These are phyloP conservation scores for Beauveria asiatica DNA, from an alignment of 2,329 filamentous ascomycete genomes.

Conservation along the genomic window DNA sequence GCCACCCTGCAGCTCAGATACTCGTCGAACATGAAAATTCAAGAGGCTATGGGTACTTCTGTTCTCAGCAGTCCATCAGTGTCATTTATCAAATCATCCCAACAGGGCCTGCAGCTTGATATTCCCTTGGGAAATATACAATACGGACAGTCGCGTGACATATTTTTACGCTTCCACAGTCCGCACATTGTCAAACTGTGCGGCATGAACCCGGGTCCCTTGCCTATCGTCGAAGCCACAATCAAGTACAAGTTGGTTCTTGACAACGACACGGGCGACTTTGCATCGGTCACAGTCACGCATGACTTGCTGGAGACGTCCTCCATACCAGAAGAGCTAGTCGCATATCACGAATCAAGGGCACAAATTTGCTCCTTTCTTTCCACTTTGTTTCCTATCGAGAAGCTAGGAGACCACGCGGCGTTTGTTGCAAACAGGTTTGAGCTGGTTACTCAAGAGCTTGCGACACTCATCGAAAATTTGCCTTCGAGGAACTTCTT, in stretches of 20 bases:
- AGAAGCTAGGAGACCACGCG: slow-evolving; percentile 28
- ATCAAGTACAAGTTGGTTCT: slow-evolving; percentile 17
- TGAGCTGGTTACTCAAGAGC: slow-evolving; percentile 13
- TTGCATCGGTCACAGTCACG: background rate
- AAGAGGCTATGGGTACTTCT: slow-evolving; percentile 30
- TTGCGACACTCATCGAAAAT: slow-evolving; percentile 23
- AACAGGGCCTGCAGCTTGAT: slow-evolving; percentile 21
- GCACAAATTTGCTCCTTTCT: slow-evolving; percentile 42
- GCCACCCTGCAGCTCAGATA: slow-evolving; percentile 36
- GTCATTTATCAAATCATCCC: slow-evolving; percentile 1
- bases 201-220: background rate
- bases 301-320: background rate
- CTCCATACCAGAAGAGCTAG: background rate
- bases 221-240: slow-evolving; percentile 11
- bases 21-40: slow-evolving; percentile 26
- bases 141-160: slow-evolving; percentile 52
- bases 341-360: slow-evolving; percentile 41
- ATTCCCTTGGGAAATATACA: slow-evolving; percentile 45
- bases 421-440: background rate
- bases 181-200: background rate
- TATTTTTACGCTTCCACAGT: slow-evolving; percentile 35
- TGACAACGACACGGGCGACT: background rate
- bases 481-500: slow-evolving; percentile 27
- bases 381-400: slow-evolving; percentile 33
- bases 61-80: slow-evolving; percentile 27